These are phyloP conservation scores for Beauveria sp. DNA, from an alignment of 2,329 filamentous ascomycete species.

Conservation along the genomic window DNA sequence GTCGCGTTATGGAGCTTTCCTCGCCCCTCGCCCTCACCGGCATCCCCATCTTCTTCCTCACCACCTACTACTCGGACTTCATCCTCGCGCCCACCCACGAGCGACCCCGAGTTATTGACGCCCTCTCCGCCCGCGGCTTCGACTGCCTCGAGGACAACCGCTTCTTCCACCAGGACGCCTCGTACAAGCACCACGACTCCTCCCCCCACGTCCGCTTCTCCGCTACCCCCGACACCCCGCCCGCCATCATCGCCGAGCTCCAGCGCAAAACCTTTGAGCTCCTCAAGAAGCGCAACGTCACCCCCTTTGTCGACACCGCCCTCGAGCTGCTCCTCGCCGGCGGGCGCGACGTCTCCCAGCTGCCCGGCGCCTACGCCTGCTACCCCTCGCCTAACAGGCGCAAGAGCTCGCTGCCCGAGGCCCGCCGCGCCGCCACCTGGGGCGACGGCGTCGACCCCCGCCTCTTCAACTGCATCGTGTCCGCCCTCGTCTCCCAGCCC, in stretches of 20 bases:
- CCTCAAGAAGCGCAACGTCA: slow-evolving; percentile 70
- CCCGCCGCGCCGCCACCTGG: slow-evolving; percentile 34
- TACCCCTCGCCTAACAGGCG: slow-evolving; percentile 27
- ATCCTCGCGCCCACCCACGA: slow-evolving; percentile 79
- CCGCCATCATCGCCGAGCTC: slow-evolving; percentile 70
- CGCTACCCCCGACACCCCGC: slow-evolving; percentile 61
- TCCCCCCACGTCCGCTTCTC: slow-evolving; percentile 24
- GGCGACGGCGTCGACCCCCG: slow-evolving; percentile 54
- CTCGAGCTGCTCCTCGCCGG: slow-evolving; percentile 78
- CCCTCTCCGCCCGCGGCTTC: slow-evolving; percentile 73
- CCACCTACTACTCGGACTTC: slow-evolving; percentile 96
- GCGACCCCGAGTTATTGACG: slow-evolving; percentile 64
- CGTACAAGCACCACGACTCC: slow-evolving; percentile 23
- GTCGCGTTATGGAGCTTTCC: slow-evolving; percentile 84
- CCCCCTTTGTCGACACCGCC: slow-evolving; percentile 59
- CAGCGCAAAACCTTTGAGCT: slow-evolving; percentile 75
- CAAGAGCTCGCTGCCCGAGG: slow-evolving; percentile 27
- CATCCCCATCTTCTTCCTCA: slow-evolving; percentile 97
- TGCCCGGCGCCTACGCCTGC: slow-evolving; percentile 30
- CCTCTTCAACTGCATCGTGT: slow-evolving; percentile 55
- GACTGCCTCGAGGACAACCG: slow-evolving; percentile 67
- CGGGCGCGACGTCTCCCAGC: slow-evolving; percentile 44
- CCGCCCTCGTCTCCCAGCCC: slow-evolving; percentile 53
- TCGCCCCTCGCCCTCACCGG: slow-evolving; percentile 84
- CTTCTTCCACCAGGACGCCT: slow-evolving; percentile 49